A percentile compares a stretch with the other conserved stretches of the same genome.
Conservation (phyloP, 179 eudicot species). For the Pouteria campechiana region DNA sequence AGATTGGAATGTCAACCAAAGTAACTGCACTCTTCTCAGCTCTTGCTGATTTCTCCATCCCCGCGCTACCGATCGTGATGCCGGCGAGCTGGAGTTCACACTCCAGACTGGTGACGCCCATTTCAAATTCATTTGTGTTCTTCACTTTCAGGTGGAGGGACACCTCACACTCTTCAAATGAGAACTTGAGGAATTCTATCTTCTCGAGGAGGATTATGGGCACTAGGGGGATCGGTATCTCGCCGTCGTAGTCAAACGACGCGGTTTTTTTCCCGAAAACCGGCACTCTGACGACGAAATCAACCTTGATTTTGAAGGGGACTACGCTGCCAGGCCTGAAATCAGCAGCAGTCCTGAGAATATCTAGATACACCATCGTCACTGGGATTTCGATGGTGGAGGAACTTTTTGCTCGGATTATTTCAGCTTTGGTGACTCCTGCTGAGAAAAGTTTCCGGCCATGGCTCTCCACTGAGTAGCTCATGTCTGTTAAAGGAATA, state of each 20-base stretch:
- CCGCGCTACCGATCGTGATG: conserved; percentile 71
- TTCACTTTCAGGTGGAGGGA: conserved; percentile 67
- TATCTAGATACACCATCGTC: conserved; percentile 59
- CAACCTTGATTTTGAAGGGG: conserved; percentile 74
- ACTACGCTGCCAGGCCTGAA: conserved; percentile 86
- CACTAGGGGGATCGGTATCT: conserved; percentile 88
- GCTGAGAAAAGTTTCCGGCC: conserved; percentile 87
- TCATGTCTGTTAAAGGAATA: conserved; percentile 83
- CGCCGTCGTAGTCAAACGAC: conserved; percentile 79
- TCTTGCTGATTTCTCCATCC: conserved; percentile 46
- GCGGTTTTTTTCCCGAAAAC: conserved; percentile 78
- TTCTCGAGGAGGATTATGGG: conserved; percentile 90
- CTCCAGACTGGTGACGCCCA: conserved; percentile 64
- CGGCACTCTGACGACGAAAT: conserved; percentile 77
- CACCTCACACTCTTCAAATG: conserved; percentile 80
- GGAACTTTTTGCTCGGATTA: conserved; percentile 85
- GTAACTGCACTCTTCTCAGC: conserved; percentile 47
- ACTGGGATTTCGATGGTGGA: conserved; percentile 85
- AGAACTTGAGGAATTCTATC: conserved; percentile 66
- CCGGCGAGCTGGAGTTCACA: conserved; percentile 79
- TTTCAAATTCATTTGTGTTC: conserved; percentile 85
- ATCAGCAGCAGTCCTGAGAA: conserved; percentile 56
- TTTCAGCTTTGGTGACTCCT: conserved; percentile 85
- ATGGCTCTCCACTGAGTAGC: conserved; percentile 78
- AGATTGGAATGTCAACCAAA: conserved; percentile 55